Percentiles rank a stretch among this genome's conserved stretches.
Conservation (phyloP, 1,284 basidiomycete genomes). For the Inonotus obliquus region DNA sequence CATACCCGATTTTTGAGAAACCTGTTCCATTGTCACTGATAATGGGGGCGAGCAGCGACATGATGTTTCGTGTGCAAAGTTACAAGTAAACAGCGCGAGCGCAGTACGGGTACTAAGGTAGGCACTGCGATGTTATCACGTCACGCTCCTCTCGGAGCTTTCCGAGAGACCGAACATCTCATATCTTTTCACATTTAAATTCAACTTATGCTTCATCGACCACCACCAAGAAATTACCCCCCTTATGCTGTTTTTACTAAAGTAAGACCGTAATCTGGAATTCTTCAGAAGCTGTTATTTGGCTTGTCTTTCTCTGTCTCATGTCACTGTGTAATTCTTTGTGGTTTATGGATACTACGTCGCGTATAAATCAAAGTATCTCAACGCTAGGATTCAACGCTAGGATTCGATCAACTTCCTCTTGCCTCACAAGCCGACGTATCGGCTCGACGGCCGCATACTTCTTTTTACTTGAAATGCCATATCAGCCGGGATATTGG, state of each 20-base stretch:
- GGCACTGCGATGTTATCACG: constrained; percentile 6
- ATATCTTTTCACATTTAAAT: background rate
- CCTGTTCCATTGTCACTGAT: constrained; percentile 98
- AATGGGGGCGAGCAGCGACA: constrained; percentile 83
- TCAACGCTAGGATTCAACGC: too few species aligned
- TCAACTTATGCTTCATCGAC: background rate
- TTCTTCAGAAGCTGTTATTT: too few species aligned
- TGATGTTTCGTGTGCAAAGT: constrained; percentile 28
- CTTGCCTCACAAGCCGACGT: too few species aligned
- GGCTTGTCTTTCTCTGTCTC: too few species aligned
- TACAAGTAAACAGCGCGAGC: background rate
- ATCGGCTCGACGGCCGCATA: too few species aligned
- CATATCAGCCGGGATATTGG: background rate
- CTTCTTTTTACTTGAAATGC: background rate
- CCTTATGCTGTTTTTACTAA: too few species aligned
- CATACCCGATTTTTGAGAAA: constrained; percentile 95
- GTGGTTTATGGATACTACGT: too few species aligned
- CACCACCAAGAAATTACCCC: background rate
- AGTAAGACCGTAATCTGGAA: too few species aligned
- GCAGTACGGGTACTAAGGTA: background rate
- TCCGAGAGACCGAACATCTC: background rate
- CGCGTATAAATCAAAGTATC: too few species aligned
- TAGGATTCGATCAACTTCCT: too few species aligned
- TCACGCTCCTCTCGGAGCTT: constrained; percentile 8
- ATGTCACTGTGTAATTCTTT: too few species aligned